These are phyloP conservation scores for Nidularia pulvinata DNA, from an alignment of 768 basidiomycete species.

Conservation along the genomic window DNA sequence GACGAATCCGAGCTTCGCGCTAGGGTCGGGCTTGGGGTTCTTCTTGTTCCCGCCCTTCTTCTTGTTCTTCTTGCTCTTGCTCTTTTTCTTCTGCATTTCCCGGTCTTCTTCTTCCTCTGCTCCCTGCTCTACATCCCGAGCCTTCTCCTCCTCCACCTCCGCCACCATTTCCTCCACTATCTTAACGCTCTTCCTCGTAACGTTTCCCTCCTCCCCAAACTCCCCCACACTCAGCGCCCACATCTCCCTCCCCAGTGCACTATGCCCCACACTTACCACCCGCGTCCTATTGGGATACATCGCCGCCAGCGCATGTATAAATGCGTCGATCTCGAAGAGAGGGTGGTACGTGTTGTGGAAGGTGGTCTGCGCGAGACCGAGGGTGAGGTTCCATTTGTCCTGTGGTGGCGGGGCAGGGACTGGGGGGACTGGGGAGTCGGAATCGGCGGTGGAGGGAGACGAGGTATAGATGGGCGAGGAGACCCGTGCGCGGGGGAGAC, in stretches of 20 bases:
- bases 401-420: no score
- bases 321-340: constrained; percentile 48
- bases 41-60: constrained; percentile 11
- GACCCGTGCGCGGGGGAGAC: no score
- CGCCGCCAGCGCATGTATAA: constrained; percentile 45
- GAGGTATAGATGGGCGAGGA: no score
- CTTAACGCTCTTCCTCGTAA: no score
- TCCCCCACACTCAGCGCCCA: constrained; percentile 48
- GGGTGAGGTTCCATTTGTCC: no score
- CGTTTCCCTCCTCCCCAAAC: background rate
- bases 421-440: no score
- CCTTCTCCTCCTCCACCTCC: background rate
- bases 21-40: constrained; percentile 5
- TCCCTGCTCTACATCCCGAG: background rate
- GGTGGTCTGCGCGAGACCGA: constrained; percentile 25
- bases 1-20: constrained; percentile 49
- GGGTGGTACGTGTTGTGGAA: constrained; percentile 55
- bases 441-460: no score
- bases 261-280: constrained; percentile 53
- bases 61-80: constrained; percentile 7
- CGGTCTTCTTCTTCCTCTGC: background rate
- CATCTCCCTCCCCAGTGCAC: constrained; percentile 60
- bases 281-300: constrained; percentile 44
- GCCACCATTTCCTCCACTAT: background rate
- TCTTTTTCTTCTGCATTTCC: background rate